Evolutionary conservation across 176 grass and related monocot species (phyloP), one percentile per base, ranked within the genome.

Genomic region (Areca catechu): DNA sequence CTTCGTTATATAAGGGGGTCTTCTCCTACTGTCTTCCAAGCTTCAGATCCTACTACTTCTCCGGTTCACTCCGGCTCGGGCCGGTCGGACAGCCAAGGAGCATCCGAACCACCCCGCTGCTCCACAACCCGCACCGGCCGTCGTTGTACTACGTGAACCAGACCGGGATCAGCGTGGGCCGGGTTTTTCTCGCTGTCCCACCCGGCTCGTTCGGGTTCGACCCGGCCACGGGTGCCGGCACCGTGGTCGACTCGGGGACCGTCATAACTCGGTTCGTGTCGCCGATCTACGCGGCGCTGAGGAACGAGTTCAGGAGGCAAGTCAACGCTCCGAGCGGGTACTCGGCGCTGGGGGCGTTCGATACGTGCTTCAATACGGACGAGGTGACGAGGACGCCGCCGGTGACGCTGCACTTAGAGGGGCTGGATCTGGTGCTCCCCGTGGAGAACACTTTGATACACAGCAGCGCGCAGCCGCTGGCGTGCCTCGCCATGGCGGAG

Each of bases 1-100:
- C 80, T 0, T 59, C 22, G 15, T 15, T 62, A 52, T 97, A 97
- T 75, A 34, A 48, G 10, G 92, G 86, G 14, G 80, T 97, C 50
- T 97, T 97, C 84, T 97, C 92, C 23, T 96, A 96, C 77, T 96
- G 86, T 75, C 75, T 96, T 1, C 92, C 92, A 0, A 96, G 86
- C 77, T 96, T 85, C 68, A 90, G 71, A 65, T 96, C 86, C 4
- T 96, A 82, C 80, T 96, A 90, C 72, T 96, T 91, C 77, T 96
- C 92, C 3, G 92, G 92, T 1, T 90, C 92, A 0, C 83, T 96
- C 66, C 74, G 92, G 7, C 92, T 96, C 27, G 92, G 92, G 22
- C 60, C 80, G 16, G 64, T 29, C 15, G 75, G 92, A 12, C 92
- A 96, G 73, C 92, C 92, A 0, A 23, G 70, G 56, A 49, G 3